Evolutionary conservation across 208 protist species (phyloP).

Genomic region (Strigomonas galati): DNA sequence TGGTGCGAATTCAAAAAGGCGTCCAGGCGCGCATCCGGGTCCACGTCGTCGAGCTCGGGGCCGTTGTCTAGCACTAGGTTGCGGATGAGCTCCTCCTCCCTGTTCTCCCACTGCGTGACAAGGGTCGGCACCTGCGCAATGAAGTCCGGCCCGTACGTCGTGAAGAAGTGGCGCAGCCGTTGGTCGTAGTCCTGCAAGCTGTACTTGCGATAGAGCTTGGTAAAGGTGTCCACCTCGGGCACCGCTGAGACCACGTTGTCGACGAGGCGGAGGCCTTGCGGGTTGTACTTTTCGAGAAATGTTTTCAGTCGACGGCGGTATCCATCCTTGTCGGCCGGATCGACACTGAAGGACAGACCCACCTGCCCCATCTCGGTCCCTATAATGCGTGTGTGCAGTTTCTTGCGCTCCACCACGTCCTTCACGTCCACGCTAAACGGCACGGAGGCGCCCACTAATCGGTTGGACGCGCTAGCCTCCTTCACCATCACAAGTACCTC

Average conservation of each 20-base stretch:
- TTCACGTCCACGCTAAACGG: slow-evolving; percentile 36
- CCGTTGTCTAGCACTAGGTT: slow-evolving; percentile 75
- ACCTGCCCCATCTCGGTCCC: slow-evolving; percentile 73
- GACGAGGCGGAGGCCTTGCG: slow-evolving; percentile 48
- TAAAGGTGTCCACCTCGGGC: slow-evolving; percentile 72
- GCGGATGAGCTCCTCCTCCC: slow-evolving; percentile 75
- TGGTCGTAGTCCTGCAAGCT: slow-evolving; percentile 53
- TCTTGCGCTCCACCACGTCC: slow-evolving; percentile 50
- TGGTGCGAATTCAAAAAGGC: slow-evolving; percentile 56
- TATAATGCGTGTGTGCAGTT: slow-evolving; percentile 62
- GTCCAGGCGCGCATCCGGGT: slow-evolving; percentile 37
- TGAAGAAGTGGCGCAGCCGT: slow-evolving; percentile 54
- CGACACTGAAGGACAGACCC: slow-evolving; percentile 59
- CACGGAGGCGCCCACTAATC: slow-evolving; percentile 38
- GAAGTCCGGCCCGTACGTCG: slow-evolving; percentile 58
- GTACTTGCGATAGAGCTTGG: slow-evolving; percentile 74
- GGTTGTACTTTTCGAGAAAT: slow-evolving; percentile 66
- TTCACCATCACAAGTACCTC: slow-evolving; percentile 54
- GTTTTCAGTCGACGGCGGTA: slow-evolving; percentile 48
- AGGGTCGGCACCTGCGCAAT: slow-evolving; percentile 36
- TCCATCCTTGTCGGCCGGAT: slow-evolving; percentile 43
- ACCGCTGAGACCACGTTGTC: slow-evolving; percentile 57
- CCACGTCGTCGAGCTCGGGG: slow-evolving; percentile 56
- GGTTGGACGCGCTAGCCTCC: slow-evolving; percentile 29
- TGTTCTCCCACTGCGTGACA: slow-evolving; percentile 61